phyloP scores from a whole-genome alignment of 805 yeast genomes.

The Candida palmyrensis region DNA sequence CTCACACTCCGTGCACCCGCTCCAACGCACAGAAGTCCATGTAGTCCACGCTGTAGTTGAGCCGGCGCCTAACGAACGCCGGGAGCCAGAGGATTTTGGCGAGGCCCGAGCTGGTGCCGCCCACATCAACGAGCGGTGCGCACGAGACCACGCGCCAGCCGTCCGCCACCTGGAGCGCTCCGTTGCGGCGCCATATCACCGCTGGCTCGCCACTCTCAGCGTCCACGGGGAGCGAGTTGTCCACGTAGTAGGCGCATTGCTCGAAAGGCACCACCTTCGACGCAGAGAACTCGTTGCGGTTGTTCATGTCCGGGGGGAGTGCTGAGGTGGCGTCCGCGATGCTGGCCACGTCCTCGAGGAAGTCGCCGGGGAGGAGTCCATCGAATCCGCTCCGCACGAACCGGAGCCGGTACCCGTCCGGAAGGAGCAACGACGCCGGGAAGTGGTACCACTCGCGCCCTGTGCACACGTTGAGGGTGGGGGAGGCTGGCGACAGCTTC shows the following conservation, averaged over 20 bases:
- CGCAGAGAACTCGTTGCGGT: constrained; percentile 60
- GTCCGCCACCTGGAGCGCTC: constrained; percentile 12
- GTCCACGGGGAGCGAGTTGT: constrained; percentile 49
- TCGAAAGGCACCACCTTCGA: constrained; percentile 46
- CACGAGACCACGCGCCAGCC: constrained; percentile 50
- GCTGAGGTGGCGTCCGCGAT: constrained; percentile 32
- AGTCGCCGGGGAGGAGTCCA: constrained; percentile 88
- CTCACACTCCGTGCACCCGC: constrained; percentile 1
- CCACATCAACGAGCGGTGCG: constrained; percentile 47
- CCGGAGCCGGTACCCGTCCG: constrained; percentile 54
- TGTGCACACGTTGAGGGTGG: constrained; percentile 58
- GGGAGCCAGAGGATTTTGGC: constrained; percentile 55
- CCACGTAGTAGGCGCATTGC: constrained; percentile 68
- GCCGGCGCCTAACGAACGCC: constrained; percentile 12
- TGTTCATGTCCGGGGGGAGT: constrained; percentile 67
- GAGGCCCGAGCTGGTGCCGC: constrained; percentile 46
- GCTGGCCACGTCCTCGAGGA: constrained; percentile 39
- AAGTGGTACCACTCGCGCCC: constrained; percentile 95
- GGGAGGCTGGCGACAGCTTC: constrained; percentile 8
- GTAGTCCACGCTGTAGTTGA: constrained; percentile 35
- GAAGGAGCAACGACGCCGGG: constrained; percentile 82
- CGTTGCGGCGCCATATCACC: constrained; percentile 10
- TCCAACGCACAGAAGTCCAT: constrained; percentile 48
- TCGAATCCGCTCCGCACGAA: constrained; percentile 76
- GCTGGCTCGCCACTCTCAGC: constrained; percentile 37